Base-by-base conservation (phyloP, 148 eudicot species). In the Arbutus unedo region DNA sequence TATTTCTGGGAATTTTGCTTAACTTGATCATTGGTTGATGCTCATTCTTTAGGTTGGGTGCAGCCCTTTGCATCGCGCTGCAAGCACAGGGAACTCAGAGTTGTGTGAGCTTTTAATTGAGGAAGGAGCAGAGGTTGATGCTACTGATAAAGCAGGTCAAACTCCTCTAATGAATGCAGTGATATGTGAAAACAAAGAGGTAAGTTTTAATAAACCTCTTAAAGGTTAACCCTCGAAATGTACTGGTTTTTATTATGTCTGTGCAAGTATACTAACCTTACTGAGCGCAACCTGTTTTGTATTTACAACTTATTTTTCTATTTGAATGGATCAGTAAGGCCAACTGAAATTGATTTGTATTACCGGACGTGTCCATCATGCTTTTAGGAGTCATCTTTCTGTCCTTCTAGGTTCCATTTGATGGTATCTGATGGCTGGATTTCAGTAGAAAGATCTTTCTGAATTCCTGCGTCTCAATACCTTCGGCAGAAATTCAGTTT, bases 1-100 rank as follows among this genome's bases (percentile, higher is more conserved):
- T 19, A 11, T 18, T 62, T 53, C 59, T 62, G 60, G 77, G 77
- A 76, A n/a, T 51, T 77, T 53, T 25, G 25, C 43, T 50, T 77
- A 53, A 11, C 21, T 74, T 31, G 5, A 47, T 60, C 44, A n/a
- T 79, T 66, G 56, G 3, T n/a, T 79, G 62, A 82, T 67, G 10
- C 75, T 66, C 57, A 78, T 75, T 59, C 81, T 87, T 84, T 84
- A 96, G 99, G 90, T 96, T 79, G 99, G 99, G 73, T 96, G 98
- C 84, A 94, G 95, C n/a, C 96, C 99, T 79, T 87, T 94, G 92
- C 99, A 96, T 83, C 98, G 98, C 82, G 99, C 98, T 85, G 98
- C 99, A 13, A 91, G 99, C 89, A 93, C 95, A 2, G 97, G 98
- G 77, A 93, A 93, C 67, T 82, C 92, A 7, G 91, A 89, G 83